Evolutionary conservation across 148 eudicot genomes (phyloP).

Genomic region (Rhododendron simsii): DNA sequence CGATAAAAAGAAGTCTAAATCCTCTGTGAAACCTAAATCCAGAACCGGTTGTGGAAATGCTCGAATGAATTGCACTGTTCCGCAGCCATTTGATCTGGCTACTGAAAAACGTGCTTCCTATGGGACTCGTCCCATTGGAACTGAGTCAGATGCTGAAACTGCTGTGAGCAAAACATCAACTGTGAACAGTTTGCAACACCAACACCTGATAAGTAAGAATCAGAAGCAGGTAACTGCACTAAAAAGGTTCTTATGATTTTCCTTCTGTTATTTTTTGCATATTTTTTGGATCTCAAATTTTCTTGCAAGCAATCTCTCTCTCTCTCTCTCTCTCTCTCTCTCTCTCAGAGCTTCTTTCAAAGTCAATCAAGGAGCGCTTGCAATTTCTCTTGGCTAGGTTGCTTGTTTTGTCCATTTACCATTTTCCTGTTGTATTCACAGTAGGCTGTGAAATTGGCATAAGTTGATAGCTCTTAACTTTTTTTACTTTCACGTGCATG

Average conservation of each 20-base stretch:
- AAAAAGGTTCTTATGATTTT: neutral
- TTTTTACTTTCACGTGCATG: neutral
- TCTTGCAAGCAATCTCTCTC: neutral
- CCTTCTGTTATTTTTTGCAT: neutral
- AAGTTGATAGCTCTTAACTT: neutral
- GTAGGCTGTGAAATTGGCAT: neutral
- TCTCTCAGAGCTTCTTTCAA: neutral
- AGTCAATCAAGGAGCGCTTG: neutral
- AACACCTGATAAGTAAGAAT: constrained; percentile 23
- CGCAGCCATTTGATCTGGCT: constrained; percentile 87
- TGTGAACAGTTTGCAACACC: constrained; percentile 24
- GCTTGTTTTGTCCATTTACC: neutral
- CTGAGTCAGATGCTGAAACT: constrained; percentile 32
- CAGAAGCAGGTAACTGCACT: constrained; percentile 39
- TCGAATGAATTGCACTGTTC: constrained; percentile 64
- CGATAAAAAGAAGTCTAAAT: constrained; percentile 32
- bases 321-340: neutral
- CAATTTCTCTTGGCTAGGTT: neutral
- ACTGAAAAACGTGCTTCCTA: constrained; percentile 75
- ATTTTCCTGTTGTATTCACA: neutral
- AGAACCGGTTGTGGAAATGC: constrained; percentile 37
- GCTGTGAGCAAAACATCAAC: constrained; percentile 30
- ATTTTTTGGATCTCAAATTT: neutral
- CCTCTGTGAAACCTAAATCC: constrained; percentile 32
- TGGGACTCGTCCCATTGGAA: constrained; percentile 48